Base-by-base conservation (phyloP, 805 yeast species). In the Lipomyces yamanashiensis region DNA sequence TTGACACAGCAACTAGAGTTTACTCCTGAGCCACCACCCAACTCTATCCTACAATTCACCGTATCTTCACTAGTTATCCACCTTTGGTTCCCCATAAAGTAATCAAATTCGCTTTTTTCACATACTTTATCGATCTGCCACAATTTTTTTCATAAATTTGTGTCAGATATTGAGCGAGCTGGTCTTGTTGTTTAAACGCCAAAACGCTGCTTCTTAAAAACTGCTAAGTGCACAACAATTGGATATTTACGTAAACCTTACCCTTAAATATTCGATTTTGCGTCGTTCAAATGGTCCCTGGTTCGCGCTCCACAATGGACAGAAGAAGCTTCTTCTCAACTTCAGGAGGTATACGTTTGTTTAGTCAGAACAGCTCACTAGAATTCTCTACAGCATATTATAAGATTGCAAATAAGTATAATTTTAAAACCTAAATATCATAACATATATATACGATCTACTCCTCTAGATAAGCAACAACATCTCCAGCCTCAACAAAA, bases 401-500 rank as follows among this genome's bases (percentile, higher is more conserved):
- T 8, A 33, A 45, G 21, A 43, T 10, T 9, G 48, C 7, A 52
- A 28, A 37, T 17, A 58, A 33, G n/a, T 8, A 52, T 39, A 58
- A 28, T 28, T 28, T 13, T 17, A 37, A 43, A 37, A 43, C 10
- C 10, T 15, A 19, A 13, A 48, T 8, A 37, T 33, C 36, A 21
- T 37, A 40, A 21, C 13, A 44, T 9, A 44, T 15, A 56, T 23
- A 36, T 13, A 19, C 34, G 12, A 17, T 40, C 54, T 58, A 51
- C 45, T 52, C 62, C 51, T 62, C 66, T 12, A 89, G 78, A 28
- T 92, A 96, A 56, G 88, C 98, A 53, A 95, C 97, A 66, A 91
- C 78, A 75, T 95, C 98, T 67, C 99, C 99, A 45, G 97, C 91
- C 64, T 93, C 98, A 47, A 93, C 96, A 89, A 95, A 90, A 73